A percentile compares a stretch with the other conserved stretches of the same genome.
phyloP scores from a whole-genome alignment of 805 yeast genomes.

The Scheffersomyces lignosus region DNA sequence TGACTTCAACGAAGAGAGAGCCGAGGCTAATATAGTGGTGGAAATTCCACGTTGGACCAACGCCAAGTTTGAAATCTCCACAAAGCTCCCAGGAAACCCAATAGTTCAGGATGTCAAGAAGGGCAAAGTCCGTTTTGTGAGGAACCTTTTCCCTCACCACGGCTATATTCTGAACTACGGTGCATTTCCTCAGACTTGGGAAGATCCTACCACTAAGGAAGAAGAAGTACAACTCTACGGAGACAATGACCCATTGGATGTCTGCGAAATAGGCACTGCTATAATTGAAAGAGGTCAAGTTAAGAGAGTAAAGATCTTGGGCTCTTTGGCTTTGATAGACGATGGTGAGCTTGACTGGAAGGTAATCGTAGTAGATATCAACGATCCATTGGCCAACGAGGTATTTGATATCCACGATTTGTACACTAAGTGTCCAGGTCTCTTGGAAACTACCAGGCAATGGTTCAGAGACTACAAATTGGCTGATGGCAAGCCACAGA shows the following conservation, averaged over 20 bases:
- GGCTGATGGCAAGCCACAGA: conserved; percentile 97
- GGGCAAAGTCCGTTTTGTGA: conserved; percentile 71
- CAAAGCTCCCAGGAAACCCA: conserved; percentile 62
- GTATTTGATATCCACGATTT: conserved; percentile 91
- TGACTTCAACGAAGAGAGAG: conserved; percentile 37
- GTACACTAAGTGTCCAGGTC: conserved; percentile 84
- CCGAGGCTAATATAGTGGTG: conserved; percentile 47
- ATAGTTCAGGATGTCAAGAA: conserved; percentile 78
- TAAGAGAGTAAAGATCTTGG: conserved; percentile 87
- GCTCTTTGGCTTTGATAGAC: conserved; percentile 92
- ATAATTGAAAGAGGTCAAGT: conserved; percentile 71
- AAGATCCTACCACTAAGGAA: conserved; percentile 71
- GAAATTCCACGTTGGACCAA: conserved; percentile 69
- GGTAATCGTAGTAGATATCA: conserved; percentile 77
- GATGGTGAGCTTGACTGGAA: conserved; percentile 93
- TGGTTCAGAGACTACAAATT: conserved; percentile 98
- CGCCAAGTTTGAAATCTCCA: conserved; percentile 78
- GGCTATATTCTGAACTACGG: conserved; percentile 90
- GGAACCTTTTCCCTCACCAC: conserved; percentile 77
- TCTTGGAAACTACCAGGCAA: conserved; percentile 89
- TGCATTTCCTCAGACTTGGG: conserved; percentile 95
- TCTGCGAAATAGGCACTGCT: conserved; percentile 82
- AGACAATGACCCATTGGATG: conserved; percentile 94
- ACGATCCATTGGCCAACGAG: conserved; percentile 87
- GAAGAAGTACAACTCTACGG: conserved; percentile 57